Evolutionary conservation across 2,329 filamentous ascomycete genomes (phyloP).

Genomic region (Thelonectria rubi): DNA sequence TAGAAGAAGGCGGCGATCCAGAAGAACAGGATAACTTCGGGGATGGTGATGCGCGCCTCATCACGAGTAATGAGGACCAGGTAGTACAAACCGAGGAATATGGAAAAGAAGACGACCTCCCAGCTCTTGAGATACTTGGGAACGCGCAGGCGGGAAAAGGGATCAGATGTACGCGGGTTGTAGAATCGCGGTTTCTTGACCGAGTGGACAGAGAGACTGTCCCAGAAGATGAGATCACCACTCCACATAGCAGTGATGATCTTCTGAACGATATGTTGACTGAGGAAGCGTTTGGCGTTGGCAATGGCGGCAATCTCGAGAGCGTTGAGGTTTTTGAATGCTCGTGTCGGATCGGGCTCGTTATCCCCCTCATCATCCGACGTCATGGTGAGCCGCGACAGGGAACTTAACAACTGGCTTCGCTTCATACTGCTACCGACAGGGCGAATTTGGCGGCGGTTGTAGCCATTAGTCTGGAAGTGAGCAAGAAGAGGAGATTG

Average conservation of each 20-base stretch:
- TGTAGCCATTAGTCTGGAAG: conserved; percentile 39
- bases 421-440: conserved; percentile 56
- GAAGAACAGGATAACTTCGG: conserved; percentile 80
- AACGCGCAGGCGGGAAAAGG: conserved; percentile 78
- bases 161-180: conserved; percentile 72
- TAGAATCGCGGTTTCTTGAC: conserved; percentile 82
- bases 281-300: conserved; percentile 84
- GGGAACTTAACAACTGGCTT: conserved; percentile 60
- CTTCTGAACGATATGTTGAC: conserved; percentile 81
- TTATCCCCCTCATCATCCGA: conserved; percentile 51
- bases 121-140: conserved; percentile 87
- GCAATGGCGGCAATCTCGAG: conserved; percentile 86
- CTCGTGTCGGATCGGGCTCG: conserved; percentile 70
- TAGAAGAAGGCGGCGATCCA: conserved; percentile 91
- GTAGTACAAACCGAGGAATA: conserved; percentile 84
- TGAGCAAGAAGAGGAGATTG: conserved; percentile 56
- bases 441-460: conserved; percentile 33
- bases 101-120: conserved; percentile 81
- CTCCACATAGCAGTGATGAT: conserved; percentile 87
- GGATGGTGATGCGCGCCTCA: conserved; percentile 68
- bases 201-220: conserved; percentile 75
- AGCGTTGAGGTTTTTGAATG: conserved; percentile 83
- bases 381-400: conserved; percentile 62
- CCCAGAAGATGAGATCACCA: conserved; percentile 89
- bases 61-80: conserved; percentile 81